Evolutionary conservation across 2,329 filamentous ascomycete genomes (phyloP).

Genomic region (Penicillium brevicompactum): DNA sequence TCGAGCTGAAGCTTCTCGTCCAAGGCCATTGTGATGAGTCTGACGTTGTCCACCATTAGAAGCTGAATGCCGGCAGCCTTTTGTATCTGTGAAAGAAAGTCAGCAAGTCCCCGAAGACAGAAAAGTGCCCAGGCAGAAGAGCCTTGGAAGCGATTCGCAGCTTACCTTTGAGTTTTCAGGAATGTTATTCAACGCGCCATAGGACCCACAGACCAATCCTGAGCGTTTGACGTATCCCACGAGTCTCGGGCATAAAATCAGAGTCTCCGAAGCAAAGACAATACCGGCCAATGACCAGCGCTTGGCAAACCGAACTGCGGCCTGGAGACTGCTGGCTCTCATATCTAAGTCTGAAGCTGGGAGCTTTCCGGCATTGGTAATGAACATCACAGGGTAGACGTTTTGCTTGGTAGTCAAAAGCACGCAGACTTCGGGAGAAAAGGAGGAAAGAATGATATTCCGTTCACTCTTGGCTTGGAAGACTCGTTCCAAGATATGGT

Average conservation of each 20-base stretch:
- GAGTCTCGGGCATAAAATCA: conserved; percentile 41
- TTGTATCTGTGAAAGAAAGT: conserved; percentile 20
- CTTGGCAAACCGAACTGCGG: conserved; percentile 42
- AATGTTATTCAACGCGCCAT: conserved; percentile 35
- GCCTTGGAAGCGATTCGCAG: neutral
- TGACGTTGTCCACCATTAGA: conserved; percentile 24
- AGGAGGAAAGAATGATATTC: conserved; percentile 36
- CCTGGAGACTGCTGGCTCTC: conserved; percentile 40
- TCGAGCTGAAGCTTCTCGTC: conserved; percentile 4
- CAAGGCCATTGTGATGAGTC: conserved; percentile 17
- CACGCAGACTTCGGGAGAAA: conserved; percentile 32
- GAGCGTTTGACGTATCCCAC: conserved; percentile 36
- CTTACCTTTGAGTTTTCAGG: conserved; percentile 12
- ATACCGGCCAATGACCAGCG: conserved; percentile 42
- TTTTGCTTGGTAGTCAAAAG: conserved; percentile 26
- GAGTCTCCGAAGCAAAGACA: conserved; percentile 38
- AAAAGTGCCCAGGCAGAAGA: neutral
- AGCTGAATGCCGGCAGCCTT: conserved; percentile 23
- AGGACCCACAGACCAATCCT: conserved; percentile 39
- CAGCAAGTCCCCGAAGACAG: conserved; percentile 8
- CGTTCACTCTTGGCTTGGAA: conserved; percentile 25
- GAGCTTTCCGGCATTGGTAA: conserved; percentile 30
- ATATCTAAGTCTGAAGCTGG: conserved; percentile 27
- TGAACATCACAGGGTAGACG: conserved; percentile 29
- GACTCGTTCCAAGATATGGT: conserved; percentile 38